Conservation (phyloP, 495 filamentous ascomycete species). For the Hypoxylon fuscum region DNA sequence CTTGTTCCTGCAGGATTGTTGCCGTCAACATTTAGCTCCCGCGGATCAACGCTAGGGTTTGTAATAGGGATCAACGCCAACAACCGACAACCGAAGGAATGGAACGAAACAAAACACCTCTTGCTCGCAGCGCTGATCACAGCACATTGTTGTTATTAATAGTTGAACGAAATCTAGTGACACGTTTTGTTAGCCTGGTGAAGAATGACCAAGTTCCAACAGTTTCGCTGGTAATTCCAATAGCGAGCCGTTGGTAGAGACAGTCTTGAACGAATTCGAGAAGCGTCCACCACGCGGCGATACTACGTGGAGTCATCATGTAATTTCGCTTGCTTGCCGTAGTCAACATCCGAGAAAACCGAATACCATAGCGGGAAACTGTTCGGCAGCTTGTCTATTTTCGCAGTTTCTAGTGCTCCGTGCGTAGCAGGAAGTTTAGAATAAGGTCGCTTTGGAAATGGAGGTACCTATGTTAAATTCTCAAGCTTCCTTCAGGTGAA, state of each 20-base stretch:
- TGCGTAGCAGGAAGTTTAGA: background rate
- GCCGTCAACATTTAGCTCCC: slow-evolving; percentile 35
- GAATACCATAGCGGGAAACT: background rate
- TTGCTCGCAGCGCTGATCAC: slow-evolving; percentile 14
- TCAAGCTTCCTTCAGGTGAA: background rate
- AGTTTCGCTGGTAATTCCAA: background rate
- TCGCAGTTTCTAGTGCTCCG: background rate
- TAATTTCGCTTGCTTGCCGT: slow-evolving; percentile 20
- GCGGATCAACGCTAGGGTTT: slow-evolving; percentile 28
- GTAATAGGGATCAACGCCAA: slow-evolving; percentile 29
- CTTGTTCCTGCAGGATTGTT: slow-evolving; percentile 33
- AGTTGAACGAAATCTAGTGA: slow-evolving; percentile 12
- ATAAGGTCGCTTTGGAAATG: slow-evolving; percentile 11
- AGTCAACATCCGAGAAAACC: background rate
- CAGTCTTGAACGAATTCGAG: background rate
- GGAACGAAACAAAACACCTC: slow-evolving; percentile 6
- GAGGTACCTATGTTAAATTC: background rate
- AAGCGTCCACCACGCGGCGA: background rate
- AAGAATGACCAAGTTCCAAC: background rate
- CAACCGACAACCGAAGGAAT: slow-evolving; percentile 16
- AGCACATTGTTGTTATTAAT: slow-evolving; percentile 22
- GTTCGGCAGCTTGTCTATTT: background rate
- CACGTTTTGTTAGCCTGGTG: background rate
- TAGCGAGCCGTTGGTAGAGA: background rate
- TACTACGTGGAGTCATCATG: slow-evolving; percentile 4